These are phyloP conservation scores for Pyrus bretschneideri DNA, from an alignment of 306 rosid genomes.

Conservation along the genomic window DNA sequence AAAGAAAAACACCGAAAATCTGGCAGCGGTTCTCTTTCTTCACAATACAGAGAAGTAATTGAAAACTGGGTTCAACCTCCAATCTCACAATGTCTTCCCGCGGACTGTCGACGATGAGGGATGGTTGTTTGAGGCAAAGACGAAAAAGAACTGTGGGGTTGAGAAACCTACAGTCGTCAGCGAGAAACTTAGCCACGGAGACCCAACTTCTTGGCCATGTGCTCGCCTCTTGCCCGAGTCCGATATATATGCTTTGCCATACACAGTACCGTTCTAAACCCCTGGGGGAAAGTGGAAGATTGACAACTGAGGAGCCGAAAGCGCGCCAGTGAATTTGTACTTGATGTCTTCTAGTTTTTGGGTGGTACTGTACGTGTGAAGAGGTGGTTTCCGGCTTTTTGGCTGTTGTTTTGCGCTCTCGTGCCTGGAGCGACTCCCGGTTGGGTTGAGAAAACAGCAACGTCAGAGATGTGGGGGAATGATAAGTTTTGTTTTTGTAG, in stretches of 20 bases:
- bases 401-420: neutral
- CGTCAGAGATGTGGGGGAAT: neutral
- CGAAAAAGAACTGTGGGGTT: neutral
- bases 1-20: neutral
- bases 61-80: constrained; percentile 21
- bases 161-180: neutral
- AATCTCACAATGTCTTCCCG: neutral
- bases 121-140: constrained; percentile 6
- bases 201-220: neutral
- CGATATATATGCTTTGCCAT: constrained; percentile 19
- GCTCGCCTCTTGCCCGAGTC: constrained; percentile 9
- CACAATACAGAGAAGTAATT: constrained; percentile 5
- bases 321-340: constrained; percentile 10
- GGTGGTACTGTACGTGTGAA: neutral
- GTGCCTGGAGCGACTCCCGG: neutral
- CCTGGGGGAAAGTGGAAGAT: neutral
- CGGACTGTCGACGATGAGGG: constrained; percentile 1
- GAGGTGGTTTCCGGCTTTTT: neutral
- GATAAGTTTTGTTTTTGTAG: constrained; percentile 1
- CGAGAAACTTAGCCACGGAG: neutral
- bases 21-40: neutral
- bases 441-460: neutral
- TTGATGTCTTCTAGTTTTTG: neutral
- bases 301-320: constrained; percentile 9
- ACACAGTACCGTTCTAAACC: constrained; percentile 9